Evolutionary conservation across 169 alveolate genomes (phyloP), one percentile per base, ranked within the genome.

Genomic region (Hepatocystis sp.): DNA sequence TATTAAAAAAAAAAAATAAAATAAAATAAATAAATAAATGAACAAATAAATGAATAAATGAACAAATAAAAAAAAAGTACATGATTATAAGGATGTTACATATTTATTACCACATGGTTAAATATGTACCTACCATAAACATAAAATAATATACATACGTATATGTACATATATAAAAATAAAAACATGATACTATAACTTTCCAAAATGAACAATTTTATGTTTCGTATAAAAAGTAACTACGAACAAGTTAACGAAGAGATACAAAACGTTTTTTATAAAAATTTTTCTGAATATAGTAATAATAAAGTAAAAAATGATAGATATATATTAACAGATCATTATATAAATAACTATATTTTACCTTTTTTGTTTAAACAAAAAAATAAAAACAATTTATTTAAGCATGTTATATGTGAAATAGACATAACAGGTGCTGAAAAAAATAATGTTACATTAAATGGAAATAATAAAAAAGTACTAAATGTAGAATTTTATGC

Each of bases 341-440:
- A 44, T 7, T 76, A 76, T 51, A 65, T 76, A 8, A 55, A 76
- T 36, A 58, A 23, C 15, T 76, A 44, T 76, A 30, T 76, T n/a
- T 58, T 25, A 5, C 88, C 76, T 2, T 40, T 27, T 44, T 58
- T 76, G 36, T 42, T 58, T 3, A 76, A n/a, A n/a, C n/a, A 17
- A 76, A 27, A 36, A 25, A 39, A 66, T 7, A 47, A 49, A 21
- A n/a, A 56, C 27, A 8, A 11, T 25, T 7, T 15, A 2, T 67
- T 34, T 8, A 30, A 67, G 27, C 23, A 28, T 13, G 67, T 67
- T 11, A 2, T 30, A 19, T 67, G 85, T 52, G 60, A 67, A 28
- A 5, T 67, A 10, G 44, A 52, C 19, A 21, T 66, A 11, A 7
- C 46, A 1, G 4, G 42, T 0, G 46, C 10, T 10, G 25, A 11